Conservation (phyloP, 1,139 yeast species). For the Geotrichum citri-aurantii region DNA sequence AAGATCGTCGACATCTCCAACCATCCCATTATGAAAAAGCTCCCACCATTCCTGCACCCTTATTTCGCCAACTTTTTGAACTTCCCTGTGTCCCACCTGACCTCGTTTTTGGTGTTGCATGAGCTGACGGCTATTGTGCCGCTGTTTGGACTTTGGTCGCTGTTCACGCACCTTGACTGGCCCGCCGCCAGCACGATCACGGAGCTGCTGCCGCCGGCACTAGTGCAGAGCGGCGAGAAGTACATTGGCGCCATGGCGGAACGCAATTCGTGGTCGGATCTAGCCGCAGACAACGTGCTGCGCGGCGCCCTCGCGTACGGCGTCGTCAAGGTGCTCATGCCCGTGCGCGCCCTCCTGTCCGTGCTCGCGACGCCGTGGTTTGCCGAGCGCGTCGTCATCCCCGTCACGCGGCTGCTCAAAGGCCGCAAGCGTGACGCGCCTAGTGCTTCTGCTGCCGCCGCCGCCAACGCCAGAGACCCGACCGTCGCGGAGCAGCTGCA, state of each 20-base stretch:
- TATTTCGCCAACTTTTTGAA: constrained; percentile 46
- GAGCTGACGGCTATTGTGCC: constrained; percentile 83
- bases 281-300: constrained; percentile 51
- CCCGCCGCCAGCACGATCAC: constrained; percentile 29
- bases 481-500: neutral
- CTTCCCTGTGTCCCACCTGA: constrained; percentile 66
- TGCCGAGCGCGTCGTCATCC: constrained; percentile 54
- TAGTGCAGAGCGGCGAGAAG: constrained; percentile 55
- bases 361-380: constrained; percentile 61
- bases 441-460: neutral
- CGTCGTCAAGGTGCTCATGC: constrained; percentile 56
- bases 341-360: constrained; percentile 54
- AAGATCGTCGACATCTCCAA: constrained; percentile 16
- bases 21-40: constrained; percentile 13
- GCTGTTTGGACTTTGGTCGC: constrained; percentile 68
- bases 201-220: constrained; percentile 55
- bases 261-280: constrained; percentile 33
- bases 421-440: neutral
- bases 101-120: constrained; percentile 73
- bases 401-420: constrained; percentile 28
- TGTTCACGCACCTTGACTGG: constrained; percentile 53
- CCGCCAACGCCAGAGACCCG: neutral
- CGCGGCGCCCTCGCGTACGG: constrained; percentile 92
- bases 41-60: constrained; percentile 47
- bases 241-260: constrained; percentile 48